Base-by-base conservation (phyloP, 306 rosid species). In the Glycine soja region DNA sequence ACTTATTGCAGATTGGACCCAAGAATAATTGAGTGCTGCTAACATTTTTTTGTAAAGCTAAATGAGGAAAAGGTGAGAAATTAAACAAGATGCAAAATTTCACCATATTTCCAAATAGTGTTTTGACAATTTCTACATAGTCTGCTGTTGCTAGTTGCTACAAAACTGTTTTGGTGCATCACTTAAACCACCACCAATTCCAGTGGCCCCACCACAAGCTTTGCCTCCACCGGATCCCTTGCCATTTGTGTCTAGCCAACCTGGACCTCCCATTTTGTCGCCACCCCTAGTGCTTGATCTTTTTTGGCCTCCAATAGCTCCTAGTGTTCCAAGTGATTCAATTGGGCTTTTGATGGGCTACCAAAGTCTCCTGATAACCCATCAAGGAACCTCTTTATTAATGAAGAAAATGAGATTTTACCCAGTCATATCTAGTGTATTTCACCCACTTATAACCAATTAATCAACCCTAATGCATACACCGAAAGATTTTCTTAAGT, bases 131-230 rank as follows among this genome's bases (percentile, higher is more conserved):
- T 8, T 79, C 75, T 84, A 79, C 58, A 0, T 76, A 18, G 10
- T 86, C 0, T 88, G 89, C 42, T 88, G 89, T 32, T 88, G 91
- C 51, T 79, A 88, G 83, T 72, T 88, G 78, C 8, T 85, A 8
- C 84, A 85, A 81, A 89, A 85, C 14, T 88, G 91, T 70, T 88
- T 88, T 53, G 90, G 90, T 5, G 86, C 66, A 13, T 34, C 84
- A 48, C 16, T 82, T 30, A 74, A 30, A 68, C 84, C 88, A n/a
- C 42, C 84, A 8, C 43, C 79, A 2, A 16, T 13, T 2, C 84
- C 75, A 14, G 52, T 47, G 30, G n/a, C 53, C 42, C 72, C 75
- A 7, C 76, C 84, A 48, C 61, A 7, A 13, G 32, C 40, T 0
- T 42, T 77, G 0, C 64, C 81, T 0, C 50, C 52, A 0, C 75